phyloP scores from a whole-genome alignment of 1,284 basidiomycete genomes.

The Pterula multifida region DNA sequence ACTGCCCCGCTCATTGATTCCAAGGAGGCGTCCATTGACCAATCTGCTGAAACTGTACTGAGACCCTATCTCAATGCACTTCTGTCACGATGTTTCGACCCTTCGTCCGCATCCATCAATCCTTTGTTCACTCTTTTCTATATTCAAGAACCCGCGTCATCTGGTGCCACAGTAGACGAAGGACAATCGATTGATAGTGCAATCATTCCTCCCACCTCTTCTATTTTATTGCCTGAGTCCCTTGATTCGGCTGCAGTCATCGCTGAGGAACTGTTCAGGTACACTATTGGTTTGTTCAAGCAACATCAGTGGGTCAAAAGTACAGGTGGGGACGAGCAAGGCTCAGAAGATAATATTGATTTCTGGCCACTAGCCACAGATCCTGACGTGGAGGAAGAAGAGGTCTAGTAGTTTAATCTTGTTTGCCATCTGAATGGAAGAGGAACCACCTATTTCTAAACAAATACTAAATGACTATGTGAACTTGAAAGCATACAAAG shows the following conservation, averaged over 20 bases:
- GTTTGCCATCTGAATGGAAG: too few relatives aligned
- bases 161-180: slow-evolving; percentile 5
- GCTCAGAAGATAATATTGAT: slow-evolving; percentile 13
- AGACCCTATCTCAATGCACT: slow-evolving; percentile 48
- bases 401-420: not conserved
- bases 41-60: slow-evolving; percentile 35
- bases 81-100: slow-evolving; percentile 22
- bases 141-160: slow-evolving; percentile 23
- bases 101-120: slow-evolving; percentile 13
- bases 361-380: slow-evolving; percentile 34
- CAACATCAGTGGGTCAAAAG: slow-evolving; percentile 6
- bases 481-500: too few relatives aligned
- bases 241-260: slow-evolving; percentile 44
- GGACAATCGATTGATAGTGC: slow-evolving; percentile 15
- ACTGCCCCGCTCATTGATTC: slow-evolving; percentile 29
- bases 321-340: slow-evolving; percentile 9
- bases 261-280: slow-evolving; percentile 56
- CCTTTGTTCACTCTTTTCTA: slow-evolving; percentile 49
- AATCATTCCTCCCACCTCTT: slow-evolving; percentile 26
- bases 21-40: slow-evolving; percentile 5
- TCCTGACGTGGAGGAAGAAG: slow-evolving; percentile 16
- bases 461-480: too few relatives aligned
- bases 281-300: slow-evolving; percentile 21
- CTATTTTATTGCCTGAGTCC: slow-evolving; percentile 35
- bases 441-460: too few relatives aligned